Conservation (phyloP, 2,329 filamentous ascomycete genomes). For the Stachybotrys elegans region DNA sequence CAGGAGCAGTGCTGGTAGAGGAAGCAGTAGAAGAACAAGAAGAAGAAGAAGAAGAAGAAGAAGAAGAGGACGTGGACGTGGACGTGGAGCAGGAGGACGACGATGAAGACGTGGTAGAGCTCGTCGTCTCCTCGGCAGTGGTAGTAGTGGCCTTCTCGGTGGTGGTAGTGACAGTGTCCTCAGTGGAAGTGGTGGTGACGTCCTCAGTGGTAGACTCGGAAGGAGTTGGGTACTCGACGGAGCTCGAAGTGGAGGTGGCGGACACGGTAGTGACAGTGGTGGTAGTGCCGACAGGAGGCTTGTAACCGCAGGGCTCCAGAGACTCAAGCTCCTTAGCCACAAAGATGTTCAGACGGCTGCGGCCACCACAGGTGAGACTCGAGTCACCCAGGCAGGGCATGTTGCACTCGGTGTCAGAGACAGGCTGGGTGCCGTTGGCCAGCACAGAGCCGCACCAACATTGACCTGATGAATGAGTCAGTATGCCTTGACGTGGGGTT, state of each 20-base stretch:
- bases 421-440: conserved; percentile 37
- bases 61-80: conserved; percentile 22
- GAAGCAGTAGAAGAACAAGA: conserved; percentile 8
- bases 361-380: conserved; percentile 37
- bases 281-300: conserved; percentile 15
- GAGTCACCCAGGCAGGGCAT: conserved; percentile 47
- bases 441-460: conserved; percentile 50
- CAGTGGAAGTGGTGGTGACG: conserved; percentile 34
- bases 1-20: conserved; percentile 9
- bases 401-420: conserved; percentile 36
- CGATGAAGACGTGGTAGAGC: conserved; percentile 13
- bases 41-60: conserved; percentile 7
- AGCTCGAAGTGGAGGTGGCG: conserved; percentile 16
- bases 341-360: conserved; percentile 36
- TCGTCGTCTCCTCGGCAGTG: conserved; percentile 18
- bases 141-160: conserved; percentile 6
- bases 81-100: conserved; percentile 33
- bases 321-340: conserved; percentile 44
- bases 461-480: conserved; percentile 21
- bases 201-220: conserved; percentile 18
- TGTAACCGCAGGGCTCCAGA: conserved; percentile 41
- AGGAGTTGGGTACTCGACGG: conserved; percentile 13
- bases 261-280: conserved; percentile 5
- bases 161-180: conserved; percentile 9
- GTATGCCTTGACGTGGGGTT: not conserved